Evolutionary conservation across 148 eudicot genomes (phyloP), one percentile per base, ranked within the genome.

Genomic region (Rhododendron vialii): DNA sequence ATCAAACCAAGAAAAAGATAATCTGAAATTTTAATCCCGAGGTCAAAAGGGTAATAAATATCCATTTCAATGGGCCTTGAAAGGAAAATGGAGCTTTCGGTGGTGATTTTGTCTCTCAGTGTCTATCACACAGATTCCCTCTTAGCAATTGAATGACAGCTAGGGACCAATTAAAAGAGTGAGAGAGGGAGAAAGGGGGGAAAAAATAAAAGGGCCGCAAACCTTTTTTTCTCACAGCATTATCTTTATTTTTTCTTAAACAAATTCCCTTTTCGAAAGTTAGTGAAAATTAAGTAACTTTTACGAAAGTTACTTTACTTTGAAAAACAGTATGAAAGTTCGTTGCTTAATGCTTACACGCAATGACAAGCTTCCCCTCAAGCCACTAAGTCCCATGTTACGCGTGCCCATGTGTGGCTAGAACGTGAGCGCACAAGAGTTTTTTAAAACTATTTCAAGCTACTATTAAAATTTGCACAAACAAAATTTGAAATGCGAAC

Each of bases 31-130:
- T 24, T 78, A 43, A 43, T 78, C 53, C 15, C 50, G 38, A 80
- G 82, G 61, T 80, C 82, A 6, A 80, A 50, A 80, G 9, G 5
- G 81, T 47, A 80, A 80, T 79, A 80, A 80, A 47, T 1, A 45
- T 12, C 17, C 18, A 45, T n/a, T 79, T 45, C 30, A 28, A 11
- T 22, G 55, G 48, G 55, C 33, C 50, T 59, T 22, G 22, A 30
- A 50, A 78, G 59, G 36, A 55, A 43, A 41, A 83, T 65, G 41
- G 14, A 45, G 55, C 77, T 83, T 83, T 83, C 85, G 85, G 77
- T 65, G 85, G 74, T 10, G 69, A 22, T 63, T 83, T 65, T 36
- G 76, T 50, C 43, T 50, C 43, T 41, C 53, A 15, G 76, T n/a
- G 51, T n/a, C 76, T n/a, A 6, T 83, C 85, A 63, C 15, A 43